A percentile compares a stretch with the other conserved stretches of the same genome.
These are phyloP conservation scores for Botryotinia convoluta DNA, from an alignment of 2,329 filamentous ascomycete genomes.

Conservation along the genomic window DNA sequence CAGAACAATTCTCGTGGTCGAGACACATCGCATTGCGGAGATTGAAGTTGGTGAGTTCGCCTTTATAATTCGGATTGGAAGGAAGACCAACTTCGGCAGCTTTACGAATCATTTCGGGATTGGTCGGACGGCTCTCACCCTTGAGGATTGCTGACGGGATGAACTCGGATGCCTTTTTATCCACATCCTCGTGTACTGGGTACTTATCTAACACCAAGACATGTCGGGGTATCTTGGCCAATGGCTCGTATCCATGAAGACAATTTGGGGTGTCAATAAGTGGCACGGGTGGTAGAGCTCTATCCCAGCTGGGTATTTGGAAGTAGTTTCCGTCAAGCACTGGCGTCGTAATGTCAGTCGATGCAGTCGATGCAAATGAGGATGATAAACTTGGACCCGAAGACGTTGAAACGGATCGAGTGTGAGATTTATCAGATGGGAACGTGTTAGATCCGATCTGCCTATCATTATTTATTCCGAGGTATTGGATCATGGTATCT, in stretches of 20 bases:
- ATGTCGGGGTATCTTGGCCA: not conserved
- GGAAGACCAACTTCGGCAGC: not conserved
- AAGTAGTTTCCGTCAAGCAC: not conserved
- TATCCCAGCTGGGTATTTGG: not conserved
- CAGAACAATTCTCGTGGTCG: slow-evolving; percentile 18
- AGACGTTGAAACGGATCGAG: not conserved
- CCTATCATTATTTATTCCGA: not conserved
- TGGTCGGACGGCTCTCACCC: not conserved
- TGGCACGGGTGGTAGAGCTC: not conserved
- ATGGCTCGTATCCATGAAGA: not conserved
- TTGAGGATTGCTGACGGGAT: slow-evolving; percentile 14
- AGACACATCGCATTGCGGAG: slow-evolving; percentile 17
- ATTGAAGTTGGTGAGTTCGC: slow-evolving; percentile 13
- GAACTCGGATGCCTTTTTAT: not conserved
- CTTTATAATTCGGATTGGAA: slow-evolving; percentile 21
- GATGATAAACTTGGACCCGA: not conserved
- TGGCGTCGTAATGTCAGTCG: not conserved
- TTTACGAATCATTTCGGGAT: slow-evolving; percentile 2
- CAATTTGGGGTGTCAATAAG: not conserved
- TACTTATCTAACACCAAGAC: not conserved
- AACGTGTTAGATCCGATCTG: no score
- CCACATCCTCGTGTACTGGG: not conserved
- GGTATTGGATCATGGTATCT: not conserved
- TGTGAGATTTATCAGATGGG: not conserved
- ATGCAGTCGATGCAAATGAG: not conserved